phyloP scores from a whole-genome alignment of 805 yeast species.

The Schizosaccharomyces cryophilus region DNA sequence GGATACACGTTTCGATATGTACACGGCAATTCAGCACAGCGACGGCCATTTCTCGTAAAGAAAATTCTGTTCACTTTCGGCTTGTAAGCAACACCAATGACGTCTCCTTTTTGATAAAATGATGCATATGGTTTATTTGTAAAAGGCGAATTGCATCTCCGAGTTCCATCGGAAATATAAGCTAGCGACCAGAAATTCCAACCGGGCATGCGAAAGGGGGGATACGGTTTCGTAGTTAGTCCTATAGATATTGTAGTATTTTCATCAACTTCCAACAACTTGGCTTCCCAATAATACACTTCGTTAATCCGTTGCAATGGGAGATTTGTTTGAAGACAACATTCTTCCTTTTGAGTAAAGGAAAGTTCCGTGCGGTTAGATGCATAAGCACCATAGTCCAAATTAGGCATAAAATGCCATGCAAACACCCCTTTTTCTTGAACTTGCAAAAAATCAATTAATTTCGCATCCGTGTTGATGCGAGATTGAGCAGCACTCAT shows the following conservation, averaged over 20 bases:
- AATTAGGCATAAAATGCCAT: conserved; percentile 46
- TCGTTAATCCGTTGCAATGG: conserved; percentile 68
- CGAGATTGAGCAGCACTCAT: background rate
- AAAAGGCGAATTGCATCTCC: conserved; percentile 64
- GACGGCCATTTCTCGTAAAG: conserved; percentile 85
- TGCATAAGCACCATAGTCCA: conserved; percentile 33
- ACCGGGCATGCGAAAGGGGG: conserved; percentile 82
- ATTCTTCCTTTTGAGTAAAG: conserved; percentile 27
- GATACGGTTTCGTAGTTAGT: conserved; percentile 67
- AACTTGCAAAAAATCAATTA: conserved; percentile 38
- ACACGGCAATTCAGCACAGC: conserved; percentile 36
- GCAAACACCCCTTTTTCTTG: conserved; percentile 79
- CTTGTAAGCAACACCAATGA: conserved; percentile 75
- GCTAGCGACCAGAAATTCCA: conserved; percentile 61
- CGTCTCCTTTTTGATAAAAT: conserved; percentile 52
- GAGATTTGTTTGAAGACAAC: conserved; percentile 52
- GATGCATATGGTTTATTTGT: conserved; percentile 32
- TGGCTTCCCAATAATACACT: conserved; percentile 72
- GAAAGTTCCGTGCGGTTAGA: conserved; percentile 34
- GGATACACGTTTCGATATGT: conserved; percentile 37
- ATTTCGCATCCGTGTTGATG: conserved; percentile 19
- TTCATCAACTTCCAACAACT: conserved; percentile 45
- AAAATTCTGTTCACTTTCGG: conserved; percentile 65
- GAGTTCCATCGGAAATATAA: conserved; percentile 67
- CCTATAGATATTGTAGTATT: conserved; percentile 42